Base-by-base conservation (phyloP, 2,329 filamentous ascomycete genomes). In the Fusarium chlamydosporum region DNA sequence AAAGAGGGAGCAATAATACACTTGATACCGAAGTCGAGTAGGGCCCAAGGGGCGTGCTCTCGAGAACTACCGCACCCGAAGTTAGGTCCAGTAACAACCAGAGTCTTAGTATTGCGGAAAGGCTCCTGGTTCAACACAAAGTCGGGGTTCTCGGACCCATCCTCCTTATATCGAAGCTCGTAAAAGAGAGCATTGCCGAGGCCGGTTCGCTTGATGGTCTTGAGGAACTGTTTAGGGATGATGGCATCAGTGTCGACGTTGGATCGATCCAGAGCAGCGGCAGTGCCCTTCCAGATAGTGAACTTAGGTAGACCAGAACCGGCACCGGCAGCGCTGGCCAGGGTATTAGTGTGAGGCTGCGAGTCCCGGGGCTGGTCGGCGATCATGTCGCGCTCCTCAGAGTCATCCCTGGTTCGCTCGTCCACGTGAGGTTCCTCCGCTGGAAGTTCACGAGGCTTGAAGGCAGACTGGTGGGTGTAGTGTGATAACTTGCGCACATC, bases 181-280 rank as follows among this genome's bases (percentile, higher is more conserved):
- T 94, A 88, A 86, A 99, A 99, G 53, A 97, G 88, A 38, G 95
- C 95, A 26, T 84, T 87, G 61, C 94, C 94, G 11, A 99, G 91
- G 70, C 96, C 96, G 3, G 95, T 97, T 61, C 96, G 93, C 87
- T 98, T 98, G 82, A 98, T 98, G 40, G 96, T 99, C 85, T 98
- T 99, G 69, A 99, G 88, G 84, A 98, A 99, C 79, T 99, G 96
- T 82, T 99, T 99, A 70, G 96, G 96, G 73, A 99, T 99, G 81
- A 98, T 97, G 77, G 95, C 95, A 76, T 99, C 96, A n/a, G 96
- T 99, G 83, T 99, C 96, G 74, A 97, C 90, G 79, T 99, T 99
- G 71, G 91, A 86, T 74, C 92, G 89, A 67, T 97, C 92, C 80
- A 99, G 83, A 4, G 93, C 93, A 12, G 94, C 96, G 2, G 94